These are phyloP conservation scores for Calonectria pseudoreteaudii DNA, from an alignment of 2,329 filamentous ascomycete species.

Conservation along the genomic window DNA sequence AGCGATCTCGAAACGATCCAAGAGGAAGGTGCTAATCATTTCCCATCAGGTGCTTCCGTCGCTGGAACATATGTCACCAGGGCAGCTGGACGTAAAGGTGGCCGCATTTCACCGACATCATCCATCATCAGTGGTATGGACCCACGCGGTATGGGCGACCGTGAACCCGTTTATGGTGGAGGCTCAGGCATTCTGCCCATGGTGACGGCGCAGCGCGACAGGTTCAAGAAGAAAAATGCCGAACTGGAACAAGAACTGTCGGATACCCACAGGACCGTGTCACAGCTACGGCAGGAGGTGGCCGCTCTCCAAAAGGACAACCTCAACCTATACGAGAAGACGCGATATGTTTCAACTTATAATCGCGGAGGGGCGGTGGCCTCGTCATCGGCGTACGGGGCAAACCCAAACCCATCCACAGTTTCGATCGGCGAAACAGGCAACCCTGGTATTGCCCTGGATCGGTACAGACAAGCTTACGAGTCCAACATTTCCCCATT, in stretches of 20 bases:
- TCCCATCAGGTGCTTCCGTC: conserved; percentile 91
- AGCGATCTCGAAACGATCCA: conserved; percentile 91
- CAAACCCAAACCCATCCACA: conserved; percentile 81
- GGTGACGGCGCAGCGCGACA: conserved; percentile 97
- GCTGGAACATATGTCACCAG: conserved; percentile 87
- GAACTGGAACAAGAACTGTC: conserved; percentile 93
- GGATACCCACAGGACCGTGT: conserved; percentile 83
- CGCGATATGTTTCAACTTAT: conserved; percentile 94
- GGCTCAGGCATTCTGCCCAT: conserved; percentile 94
- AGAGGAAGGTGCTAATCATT: conserved; percentile 83
- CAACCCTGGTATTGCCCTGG: conserved; percentile 75
- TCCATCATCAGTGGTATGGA: conserved; percentile 99
- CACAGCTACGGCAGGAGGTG: conserved; percentile 89
- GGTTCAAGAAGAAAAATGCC: conserved; percentile 95
- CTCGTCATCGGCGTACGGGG: conserved; percentile 73
- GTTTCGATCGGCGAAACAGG: conserved; percentile 68
- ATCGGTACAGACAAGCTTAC: conserved; percentile 91
- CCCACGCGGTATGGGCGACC: conserved; percentile 64
- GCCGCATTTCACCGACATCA: conserved; percentile 87
- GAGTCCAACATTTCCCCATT: conserved; percentile 97
- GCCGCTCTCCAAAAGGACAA: conserved; percentile 96
- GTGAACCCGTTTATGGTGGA: conserved; percentile 74
- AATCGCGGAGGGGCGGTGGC: conserved; percentile 74
- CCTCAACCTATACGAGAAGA: conserved; percentile 96
- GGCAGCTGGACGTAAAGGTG: conserved; percentile 72